Evolutionary conservation across 164 flowering plant species (phyloP).

Genomic region (Cinnamomum micranthum): DNA sequence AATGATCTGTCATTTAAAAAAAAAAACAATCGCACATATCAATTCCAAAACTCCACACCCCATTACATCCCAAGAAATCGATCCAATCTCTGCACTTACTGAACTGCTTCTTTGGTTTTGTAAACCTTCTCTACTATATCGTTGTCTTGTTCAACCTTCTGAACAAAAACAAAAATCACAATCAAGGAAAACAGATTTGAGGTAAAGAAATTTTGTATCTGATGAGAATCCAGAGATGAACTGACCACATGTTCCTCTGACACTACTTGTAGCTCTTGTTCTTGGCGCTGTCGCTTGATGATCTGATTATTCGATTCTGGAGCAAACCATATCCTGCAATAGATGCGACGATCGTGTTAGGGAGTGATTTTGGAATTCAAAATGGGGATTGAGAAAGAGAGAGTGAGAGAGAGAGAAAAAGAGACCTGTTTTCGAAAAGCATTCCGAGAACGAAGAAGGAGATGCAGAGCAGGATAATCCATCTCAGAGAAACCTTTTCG

Average conservation of each 20-base stretch:
- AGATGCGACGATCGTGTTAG: conserved; percentile 1
- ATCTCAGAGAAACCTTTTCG: conserved; percentile 44
- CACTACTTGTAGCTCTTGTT: conserved; percentile 55
- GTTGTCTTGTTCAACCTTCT: conserved; percentile 13
- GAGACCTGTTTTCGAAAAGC: conserved; percentile 65
- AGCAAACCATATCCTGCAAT: conserved; percentile 42
- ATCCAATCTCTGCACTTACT: conserved; percentile 44
- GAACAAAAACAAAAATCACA: background rate
- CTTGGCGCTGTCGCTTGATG: conserved; percentile 41
- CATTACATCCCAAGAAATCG: background rate
- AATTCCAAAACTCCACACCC: background rate
- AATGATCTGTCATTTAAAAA: conserved; percentile 41
- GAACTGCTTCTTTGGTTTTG: conserved; percentile 77
- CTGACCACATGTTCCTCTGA: conserved; percentile 49
- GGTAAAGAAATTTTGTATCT: background rate
- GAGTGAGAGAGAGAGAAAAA: background rate
- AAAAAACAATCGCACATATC: background rate
- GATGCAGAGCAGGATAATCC: conserved; percentile 64
- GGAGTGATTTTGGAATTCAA: background rate
- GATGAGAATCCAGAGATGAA: background rate
- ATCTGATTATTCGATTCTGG: conserved; percentile 47
- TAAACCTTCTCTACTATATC: conserved; percentile 65
- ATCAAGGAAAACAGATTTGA: background rate
- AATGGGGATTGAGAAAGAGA: background rate
- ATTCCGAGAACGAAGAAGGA: conserved; percentile 61